These are phyloP conservation scores for Coniochaeta sp. DNA, from an alignment of 2,329 filamentous ascomycete species.

Conservation along the genomic window DNA sequence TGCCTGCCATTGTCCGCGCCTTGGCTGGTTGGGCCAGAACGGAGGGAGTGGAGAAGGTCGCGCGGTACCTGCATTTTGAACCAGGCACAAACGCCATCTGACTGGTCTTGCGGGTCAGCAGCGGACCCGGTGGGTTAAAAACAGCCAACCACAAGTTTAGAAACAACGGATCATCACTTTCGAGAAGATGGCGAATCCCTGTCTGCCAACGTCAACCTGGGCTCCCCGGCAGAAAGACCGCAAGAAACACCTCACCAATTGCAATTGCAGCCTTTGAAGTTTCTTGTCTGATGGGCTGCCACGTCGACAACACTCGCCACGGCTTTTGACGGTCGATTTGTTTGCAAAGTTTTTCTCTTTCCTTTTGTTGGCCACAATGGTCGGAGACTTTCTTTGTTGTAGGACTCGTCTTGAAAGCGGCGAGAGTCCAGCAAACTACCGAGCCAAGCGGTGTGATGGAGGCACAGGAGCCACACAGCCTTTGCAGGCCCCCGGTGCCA, in stretches of 20 bases:
- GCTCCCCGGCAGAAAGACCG: background rate
- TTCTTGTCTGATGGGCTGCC: background rate
- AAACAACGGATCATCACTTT: background rate
- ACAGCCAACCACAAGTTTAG: background rate
- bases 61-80: background rate
- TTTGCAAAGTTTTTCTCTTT: background rate
- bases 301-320: background rate
- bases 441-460: background rate
- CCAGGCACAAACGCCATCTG: background rate
- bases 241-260: background rate
- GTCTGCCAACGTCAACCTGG: background rate
- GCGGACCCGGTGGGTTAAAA: background rate
- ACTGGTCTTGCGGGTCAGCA: background rate
- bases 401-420: no score
- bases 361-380: background rate
- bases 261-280: background rate
- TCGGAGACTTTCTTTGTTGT: no score
- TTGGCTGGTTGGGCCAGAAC: background rate
- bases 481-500: background rate
- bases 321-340: background rate
- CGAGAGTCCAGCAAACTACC: no score
- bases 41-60: background rate
- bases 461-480: background rate
- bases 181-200: background rate
- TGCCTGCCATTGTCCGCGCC: background rate